Evolutionary conservation across 1,284 basidiomycete genomes (phyloP).

Genomic region (Sporisorium reilianum): DNA sequence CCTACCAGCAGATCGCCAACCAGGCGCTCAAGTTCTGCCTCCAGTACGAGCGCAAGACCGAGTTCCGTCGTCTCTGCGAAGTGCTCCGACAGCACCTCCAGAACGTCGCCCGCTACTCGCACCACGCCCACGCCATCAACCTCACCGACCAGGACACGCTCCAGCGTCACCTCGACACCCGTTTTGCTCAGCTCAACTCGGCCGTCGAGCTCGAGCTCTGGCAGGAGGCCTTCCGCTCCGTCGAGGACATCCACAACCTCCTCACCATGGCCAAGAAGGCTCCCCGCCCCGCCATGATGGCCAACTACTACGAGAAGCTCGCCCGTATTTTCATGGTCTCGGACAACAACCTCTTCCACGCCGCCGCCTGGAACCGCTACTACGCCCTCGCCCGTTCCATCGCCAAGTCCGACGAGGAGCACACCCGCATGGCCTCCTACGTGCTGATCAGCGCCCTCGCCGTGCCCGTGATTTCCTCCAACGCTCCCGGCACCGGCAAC

Average conservation of each 20-base stretch:
- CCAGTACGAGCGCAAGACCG: constrained; percentile 92
- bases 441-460: constrained; percentile 93
- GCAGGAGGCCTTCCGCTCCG: constrained; percentile 98
- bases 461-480: constrained; percentile 84
- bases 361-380: constrained; percentile 94
- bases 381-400: constrained; percentile 66
- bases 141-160: constrained; percentile 95
- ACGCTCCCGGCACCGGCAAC: constrained; percentile 72
- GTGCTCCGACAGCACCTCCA: constrained; percentile 93
- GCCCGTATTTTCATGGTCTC: constrained; percentile 92
- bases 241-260: constrained; percentile 97
- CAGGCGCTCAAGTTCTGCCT: constrained; percentile 98
- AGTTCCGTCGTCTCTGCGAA: constrained; percentile 97
- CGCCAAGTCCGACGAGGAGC: constrained; percentile 76
- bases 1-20: constrained; percentile 98
- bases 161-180: constrained; percentile 96
- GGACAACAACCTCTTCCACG: constrained; percentile 90
- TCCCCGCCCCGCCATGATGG: constrained; percentile 95
- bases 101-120: constrained; percentile 94
- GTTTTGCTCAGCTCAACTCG: constrained; percentile 97
- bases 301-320: constrained; percentile 98
- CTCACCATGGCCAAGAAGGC: constrained; percentile 89
- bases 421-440: constrained; percentile 85
- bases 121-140: constrained; percentile 97
- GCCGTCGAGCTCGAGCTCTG: constrained; percentile 98